These are phyloP conservation scores for Marasmius tenuissimus DNA, from an alignment of 1,284 basidiomycete species.

Conservation along the genomic window DNA sequence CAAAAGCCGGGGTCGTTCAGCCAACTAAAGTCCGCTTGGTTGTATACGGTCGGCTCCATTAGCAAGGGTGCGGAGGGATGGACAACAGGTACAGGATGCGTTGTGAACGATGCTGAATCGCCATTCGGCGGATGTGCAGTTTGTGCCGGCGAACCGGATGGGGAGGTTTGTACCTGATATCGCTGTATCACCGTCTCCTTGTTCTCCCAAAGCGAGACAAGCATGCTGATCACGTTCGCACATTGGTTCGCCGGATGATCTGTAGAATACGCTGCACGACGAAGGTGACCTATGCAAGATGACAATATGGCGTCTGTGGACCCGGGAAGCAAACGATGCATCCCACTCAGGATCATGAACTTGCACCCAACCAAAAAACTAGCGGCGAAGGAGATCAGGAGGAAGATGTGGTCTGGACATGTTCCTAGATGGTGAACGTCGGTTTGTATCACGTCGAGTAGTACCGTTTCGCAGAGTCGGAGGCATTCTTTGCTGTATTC, in stretches of 20 bases:
- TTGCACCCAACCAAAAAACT: slow-evolving; percentile 12
- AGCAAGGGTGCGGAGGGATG: neutral
- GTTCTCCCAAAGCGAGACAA: neutral
- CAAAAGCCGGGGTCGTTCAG: neutral
- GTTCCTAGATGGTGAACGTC: slow-evolving; percentile 7
- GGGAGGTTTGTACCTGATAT: neutral
- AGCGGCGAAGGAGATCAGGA: slow-evolving; percentile 12
- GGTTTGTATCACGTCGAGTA: slow-evolving; percentile 10
- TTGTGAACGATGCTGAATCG: neutral
- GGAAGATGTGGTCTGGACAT: slow-evolving; percentile 11
- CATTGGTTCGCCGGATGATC: neutral
- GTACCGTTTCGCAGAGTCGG: slow-evolving; percentile 4
- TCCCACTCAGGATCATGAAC: slow-evolving; percentile 5
- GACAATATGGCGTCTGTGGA: neutral
- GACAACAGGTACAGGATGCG: neutral
- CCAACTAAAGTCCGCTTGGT: neutral
- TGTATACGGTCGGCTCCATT: neutral
- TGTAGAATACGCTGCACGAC: neutral
- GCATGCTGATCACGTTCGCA: neutral
- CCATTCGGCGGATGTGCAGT: neutral
- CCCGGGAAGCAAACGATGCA: slow-evolving; percentile 8
- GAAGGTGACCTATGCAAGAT: neutral
- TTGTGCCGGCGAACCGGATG: neutral
- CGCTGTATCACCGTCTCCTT: neutral
- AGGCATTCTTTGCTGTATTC: slow-evolving; percentile 12